Conservation (phyloP, 257 asterid species). For the Solanum ossicruentum region DNA sequence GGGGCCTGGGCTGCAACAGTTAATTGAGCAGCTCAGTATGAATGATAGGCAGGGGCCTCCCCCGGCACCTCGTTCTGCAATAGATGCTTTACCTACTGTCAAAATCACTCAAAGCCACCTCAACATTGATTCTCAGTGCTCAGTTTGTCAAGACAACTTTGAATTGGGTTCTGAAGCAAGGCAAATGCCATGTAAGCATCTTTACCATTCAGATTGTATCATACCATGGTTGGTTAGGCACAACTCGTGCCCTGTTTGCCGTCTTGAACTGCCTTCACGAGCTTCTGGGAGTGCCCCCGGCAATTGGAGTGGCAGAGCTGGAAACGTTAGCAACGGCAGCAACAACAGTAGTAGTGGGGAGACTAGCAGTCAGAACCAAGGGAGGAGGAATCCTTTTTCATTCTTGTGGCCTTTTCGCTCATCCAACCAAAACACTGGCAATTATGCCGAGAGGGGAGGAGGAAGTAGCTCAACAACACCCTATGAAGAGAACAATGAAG, state of each 20-base stretch:
- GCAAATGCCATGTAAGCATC: constrained; percentile 47
- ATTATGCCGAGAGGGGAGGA: constrained; percentile 14
- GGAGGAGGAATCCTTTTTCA: constrained; percentile 76
- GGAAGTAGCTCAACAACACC: constrained; percentile 29
- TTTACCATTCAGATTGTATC: constrained; percentile 46
- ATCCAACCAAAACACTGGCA: constrained; percentile 29
- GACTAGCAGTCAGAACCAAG: constrained; percentile 31
- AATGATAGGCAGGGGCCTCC: constrained; percentile 35
- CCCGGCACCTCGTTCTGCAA: constrained; percentile 38
- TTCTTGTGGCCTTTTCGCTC: constrained; percentile 61
- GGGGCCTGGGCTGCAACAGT: constrained; percentile 31
- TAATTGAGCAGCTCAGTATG: constrained; percentile 24
- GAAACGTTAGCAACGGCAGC: constrained; percentile 12
- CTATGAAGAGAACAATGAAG: constrained; percentile 19
- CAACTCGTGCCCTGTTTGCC: constrained; percentile 59
- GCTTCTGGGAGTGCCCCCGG: constrained; percentile 21
- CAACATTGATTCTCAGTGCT: constrained; percentile 30
- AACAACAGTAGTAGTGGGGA: constrained; percentile 27
- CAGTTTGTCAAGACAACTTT: constrained; percentile 45
- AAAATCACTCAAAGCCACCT: constrained; percentile 25
- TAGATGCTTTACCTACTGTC: constrained; percentile 36
- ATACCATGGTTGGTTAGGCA: constrained; percentile 45
- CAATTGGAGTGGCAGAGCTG: constrained; percentile 19
- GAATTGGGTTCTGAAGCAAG: constrained; percentile 30
- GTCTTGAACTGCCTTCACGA: constrained; percentile 28